Evolutionary conservation across 805 yeast species (phyloP).

Genomic region (Starmerella ratchasimensis): DNA sequence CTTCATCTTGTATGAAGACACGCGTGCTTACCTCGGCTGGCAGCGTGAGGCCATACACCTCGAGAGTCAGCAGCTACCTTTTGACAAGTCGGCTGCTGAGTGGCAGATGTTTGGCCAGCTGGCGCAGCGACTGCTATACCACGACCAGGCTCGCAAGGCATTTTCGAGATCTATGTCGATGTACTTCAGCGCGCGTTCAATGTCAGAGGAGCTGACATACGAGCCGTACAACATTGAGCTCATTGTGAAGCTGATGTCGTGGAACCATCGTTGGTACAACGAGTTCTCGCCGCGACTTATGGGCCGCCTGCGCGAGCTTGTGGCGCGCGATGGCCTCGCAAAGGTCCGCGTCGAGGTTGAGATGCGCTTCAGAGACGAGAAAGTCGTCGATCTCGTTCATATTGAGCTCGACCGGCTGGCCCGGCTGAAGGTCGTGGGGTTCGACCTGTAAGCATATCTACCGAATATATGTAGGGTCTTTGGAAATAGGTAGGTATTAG

Average conservation of each 20-base stretch:
- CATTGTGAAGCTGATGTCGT: slow-evolving; percentile 70
- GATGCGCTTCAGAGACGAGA: slow-evolving; percentile 25
- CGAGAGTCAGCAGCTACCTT: slow-evolving; percentile 72
- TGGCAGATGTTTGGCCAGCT: slow-evolving; percentile 88
- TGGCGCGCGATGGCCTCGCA: slow-evolving; percentile 63
- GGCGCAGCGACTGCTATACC: slow-evolving; percentile 73
- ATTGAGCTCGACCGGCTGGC: slow-evolving; percentile 19
- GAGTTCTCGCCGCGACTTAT: slow-evolving; percentile 67
- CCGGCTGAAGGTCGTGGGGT: slow-evolving; percentile 19
- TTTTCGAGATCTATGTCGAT: slow-evolving; percentile 56
- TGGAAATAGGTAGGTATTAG: background rate
- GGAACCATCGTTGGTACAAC: slow-evolving; percentile 96
- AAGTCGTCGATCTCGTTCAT: slow-evolving; percentile 23
- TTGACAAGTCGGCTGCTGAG: slow-evolving; percentile 65
- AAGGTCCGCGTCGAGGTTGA: slow-evolving; percentile 40
- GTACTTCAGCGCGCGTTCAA: slow-evolving; percentile 70
- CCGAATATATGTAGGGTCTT: too few relatives aligned
- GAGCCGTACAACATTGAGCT: slow-evolving; percentile 44
- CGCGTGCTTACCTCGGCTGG: slow-evolving; percentile 71
- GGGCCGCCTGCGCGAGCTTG: slow-evolving; percentile 43
- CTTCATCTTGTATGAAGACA: slow-evolving; percentile 54
- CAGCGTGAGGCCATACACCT: slow-evolving; percentile 81
- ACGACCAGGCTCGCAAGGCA: slow-evolving; percentile 71
- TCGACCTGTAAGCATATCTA: slow-evolving; percentile 19
- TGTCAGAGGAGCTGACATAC: slow-evolving; percentile 52